Percentiles rank a stretch among this genome's conserved stretches.
phyloP scores from a whole-genome alignment of 2,329 filamentous ascomycete species.

The Fusarium sp. region DNA sequence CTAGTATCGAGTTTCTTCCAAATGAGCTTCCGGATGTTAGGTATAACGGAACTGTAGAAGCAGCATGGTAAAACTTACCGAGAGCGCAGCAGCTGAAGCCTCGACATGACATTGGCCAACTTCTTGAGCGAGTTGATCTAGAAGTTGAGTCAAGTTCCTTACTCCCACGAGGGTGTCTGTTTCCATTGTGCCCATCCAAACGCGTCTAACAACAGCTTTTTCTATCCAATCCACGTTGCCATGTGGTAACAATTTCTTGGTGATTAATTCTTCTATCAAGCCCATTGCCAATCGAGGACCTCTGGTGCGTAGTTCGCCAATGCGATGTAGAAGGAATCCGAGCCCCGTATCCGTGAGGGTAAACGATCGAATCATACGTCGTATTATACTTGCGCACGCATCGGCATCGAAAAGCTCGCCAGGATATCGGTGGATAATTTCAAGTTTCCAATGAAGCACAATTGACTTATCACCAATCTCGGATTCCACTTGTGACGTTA shows the following conservation, averaged over 20 bases:
- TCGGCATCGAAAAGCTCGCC: constrained; percentile 61
- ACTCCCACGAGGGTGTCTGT: constrained; percentile 45
- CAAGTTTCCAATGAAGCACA: constrained; percentile 75
- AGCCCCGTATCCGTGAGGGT: constrained; percentile 73
- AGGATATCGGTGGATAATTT: constrained; percentile 66
- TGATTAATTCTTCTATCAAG: constrained; percentile 73
- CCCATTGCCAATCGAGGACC: constrained; percentile 61
- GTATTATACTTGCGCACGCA: constrained; percentile 65
- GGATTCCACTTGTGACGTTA: constrained; percentile 71
- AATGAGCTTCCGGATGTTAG: constrained; percentile 67
- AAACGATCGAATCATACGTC: constrained; percentile 69
- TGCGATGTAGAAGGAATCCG: constrained; percentile 73
- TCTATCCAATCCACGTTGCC: constrained; percentile 72
- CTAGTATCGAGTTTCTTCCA: constrained; percentile 81
- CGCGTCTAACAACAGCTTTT: constrained; percentile 72
- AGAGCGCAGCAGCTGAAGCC: constrained; percentile 75
- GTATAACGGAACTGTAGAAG: neutral
- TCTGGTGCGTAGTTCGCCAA: constrained; percentile 71
- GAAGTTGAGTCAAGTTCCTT: constrained; percentile 42
- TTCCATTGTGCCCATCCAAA: constrained; percentile 71
- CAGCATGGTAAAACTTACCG: constrained; percentile 58
- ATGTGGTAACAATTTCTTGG: constrained; percentile 63
- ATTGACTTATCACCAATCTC: constrained; percentile 73
- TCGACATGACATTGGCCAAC: constrained; percentile 61
- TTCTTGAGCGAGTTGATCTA: constrained; percentile 54